Conservation (phyloP, 2,329 filamentous ascomycete genomes). For the Colletotrichum sp. region DNA sequence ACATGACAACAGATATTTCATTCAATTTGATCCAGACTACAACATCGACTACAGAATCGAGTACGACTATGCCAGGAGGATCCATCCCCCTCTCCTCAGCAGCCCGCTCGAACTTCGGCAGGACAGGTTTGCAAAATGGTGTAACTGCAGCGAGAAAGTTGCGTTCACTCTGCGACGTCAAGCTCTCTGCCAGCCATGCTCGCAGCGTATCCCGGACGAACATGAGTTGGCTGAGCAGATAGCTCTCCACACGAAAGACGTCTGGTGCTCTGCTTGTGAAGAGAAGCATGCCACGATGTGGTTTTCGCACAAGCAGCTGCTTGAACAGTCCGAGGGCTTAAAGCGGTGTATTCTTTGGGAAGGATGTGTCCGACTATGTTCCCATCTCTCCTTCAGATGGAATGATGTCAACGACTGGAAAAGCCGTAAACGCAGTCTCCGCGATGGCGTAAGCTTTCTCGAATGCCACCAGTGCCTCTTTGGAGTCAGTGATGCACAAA, state of each 20-base stretch:
- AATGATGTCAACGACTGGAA: not conserved
- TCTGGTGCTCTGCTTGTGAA: not conserved
- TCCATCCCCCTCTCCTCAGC: not conserved
- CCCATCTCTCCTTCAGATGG: not conserved
- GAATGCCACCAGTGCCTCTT: not conserved
- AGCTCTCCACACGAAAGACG: not conserved
- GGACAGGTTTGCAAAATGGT: fast-evolving
- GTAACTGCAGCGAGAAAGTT: not conserved
- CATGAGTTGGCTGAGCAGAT: not conserved
- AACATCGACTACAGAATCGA: too few species aligned
- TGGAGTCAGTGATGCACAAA: not conserved
- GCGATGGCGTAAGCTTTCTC: fast-evolving
- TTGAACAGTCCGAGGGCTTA: not conserved
- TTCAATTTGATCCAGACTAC: too few species aligned
- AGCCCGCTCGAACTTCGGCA: fast-evolving
- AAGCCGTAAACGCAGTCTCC: fast-evolving
- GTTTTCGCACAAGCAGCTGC: fast-evolving
- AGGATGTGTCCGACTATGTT: not conserved
- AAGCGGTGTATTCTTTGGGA: not conserved
- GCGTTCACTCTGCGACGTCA: not conserved
- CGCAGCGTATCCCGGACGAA: not conserved
- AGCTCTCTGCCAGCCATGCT: not conserved
- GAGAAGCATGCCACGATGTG: not conserved
- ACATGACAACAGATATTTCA: not conserved
- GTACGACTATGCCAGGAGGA: too few species aligned